These are phyloP conservation scores for Colletotrichum tanaceti DNA, from an alignment of 2,329 filamentous ascomycete species.

Conservation along the genomic window DNA sequence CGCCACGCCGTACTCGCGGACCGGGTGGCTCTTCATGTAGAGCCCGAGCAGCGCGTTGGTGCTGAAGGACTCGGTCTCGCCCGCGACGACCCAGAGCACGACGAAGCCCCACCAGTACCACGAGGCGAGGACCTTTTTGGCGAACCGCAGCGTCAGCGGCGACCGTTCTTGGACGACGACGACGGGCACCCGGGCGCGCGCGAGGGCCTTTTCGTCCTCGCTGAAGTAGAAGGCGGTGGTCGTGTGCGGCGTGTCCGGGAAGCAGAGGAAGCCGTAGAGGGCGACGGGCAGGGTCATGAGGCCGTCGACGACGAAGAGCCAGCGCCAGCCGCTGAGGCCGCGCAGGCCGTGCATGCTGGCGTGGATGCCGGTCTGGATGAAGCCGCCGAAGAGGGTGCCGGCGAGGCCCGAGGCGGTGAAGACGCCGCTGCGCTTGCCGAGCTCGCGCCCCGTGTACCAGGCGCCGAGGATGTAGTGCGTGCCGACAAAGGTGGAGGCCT, in stretches of 20 bases:
- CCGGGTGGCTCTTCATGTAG: slow-evolving; percentile 62
- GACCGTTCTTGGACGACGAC: slow-evolving; percentile 52
- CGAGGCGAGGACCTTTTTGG: slow-evolving; percentile 66
- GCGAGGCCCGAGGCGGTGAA: slow-evolving; percentile 71
- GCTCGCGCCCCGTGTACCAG: slow-evolving; percentile 72
- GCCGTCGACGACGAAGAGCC: slow-evolving; percentile 55
- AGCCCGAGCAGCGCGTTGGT: slow-evolving; percentile 68
- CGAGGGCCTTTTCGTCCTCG: slow-evolving; percentile 53
- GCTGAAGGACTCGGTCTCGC: slow-evolving; percentile 77
- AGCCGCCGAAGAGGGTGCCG: slow-evolving; percentile 70
- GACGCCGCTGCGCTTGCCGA: slow-evolving; percentile 72
- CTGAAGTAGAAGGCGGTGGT: slow-evolving; percentile 52
- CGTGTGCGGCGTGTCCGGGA: slow-evolving; percentile 60
- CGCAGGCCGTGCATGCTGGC: slow-evolving; percentile 57
- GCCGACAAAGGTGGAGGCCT: slow-evolving; percentile 56
- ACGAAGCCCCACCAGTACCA: slow-evolving; percentile 77
- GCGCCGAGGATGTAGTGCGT: slow-evolving; percentile 59
- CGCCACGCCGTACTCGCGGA: slow-evolving; percentile 55
- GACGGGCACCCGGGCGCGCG: slow-evolving; percentile 54
- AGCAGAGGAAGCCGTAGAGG: slow-evolving; percentile 61
- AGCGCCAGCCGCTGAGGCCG: slow-evolving; percentile 46
- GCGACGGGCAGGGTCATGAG: slow-evolving; percentile 65
- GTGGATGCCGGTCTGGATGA: slow-evolving; percentile 68
- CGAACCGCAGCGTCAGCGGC: slow-evolving; percentile 61
- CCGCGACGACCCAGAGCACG: slow-evolving; percentile 75